A percentile compares a stretch with the other conserved stretches of the same genome.
Evolutionary conservation across 208 protist genomes (phyloP).

Genomic region (Herpetomonas samuelpessoai): DNA sequence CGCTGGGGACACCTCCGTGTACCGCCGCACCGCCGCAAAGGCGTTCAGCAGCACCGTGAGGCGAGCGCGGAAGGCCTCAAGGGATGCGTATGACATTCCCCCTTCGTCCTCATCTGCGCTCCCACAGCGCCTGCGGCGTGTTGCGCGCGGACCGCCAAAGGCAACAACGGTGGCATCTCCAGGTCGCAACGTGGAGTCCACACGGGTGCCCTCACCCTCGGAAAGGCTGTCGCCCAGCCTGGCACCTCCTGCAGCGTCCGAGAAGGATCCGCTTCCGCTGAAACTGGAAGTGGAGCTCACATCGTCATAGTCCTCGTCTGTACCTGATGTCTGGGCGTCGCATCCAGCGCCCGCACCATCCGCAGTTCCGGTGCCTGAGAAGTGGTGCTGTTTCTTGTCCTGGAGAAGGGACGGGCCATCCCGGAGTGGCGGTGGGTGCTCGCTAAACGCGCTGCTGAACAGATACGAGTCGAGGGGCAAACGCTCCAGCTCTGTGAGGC

Average conservation of each 20-base stretch:
- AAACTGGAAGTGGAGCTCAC: background rate
- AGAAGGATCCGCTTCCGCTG: background rate
- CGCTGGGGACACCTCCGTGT: conserved; percentile 30
- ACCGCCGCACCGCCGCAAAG: conserved; percentile 69
- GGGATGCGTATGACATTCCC: conserved; percentile 52
- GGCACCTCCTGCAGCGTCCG: no score
- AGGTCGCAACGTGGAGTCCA: no score
- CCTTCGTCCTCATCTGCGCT: background rate
- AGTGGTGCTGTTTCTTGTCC: no score
- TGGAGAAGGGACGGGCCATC: conserved; percentile 6
- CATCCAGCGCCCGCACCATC: no score
- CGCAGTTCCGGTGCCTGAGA: no score
- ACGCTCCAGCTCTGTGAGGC: conserved; percentile 33
- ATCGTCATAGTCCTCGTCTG: conserved; percentile 7
- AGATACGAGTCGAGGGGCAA: conserved; percentile 74
- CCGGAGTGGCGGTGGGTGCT: conserved; percentile 13
- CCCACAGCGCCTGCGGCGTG: background rate
- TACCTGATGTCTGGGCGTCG: no score
- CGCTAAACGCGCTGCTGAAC: conserved; percentile 60
- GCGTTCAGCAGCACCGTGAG: conserved; percentile 63
- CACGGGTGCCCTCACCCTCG: no score
- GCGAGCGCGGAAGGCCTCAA: conserved; percentile 46
- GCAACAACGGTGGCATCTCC: no score
- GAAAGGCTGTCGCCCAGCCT: no score
- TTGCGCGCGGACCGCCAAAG: no score